phyloP scores from a whole-genome alignment of 441 rosid genomes.

The Populus trichocarpa region DNA sequence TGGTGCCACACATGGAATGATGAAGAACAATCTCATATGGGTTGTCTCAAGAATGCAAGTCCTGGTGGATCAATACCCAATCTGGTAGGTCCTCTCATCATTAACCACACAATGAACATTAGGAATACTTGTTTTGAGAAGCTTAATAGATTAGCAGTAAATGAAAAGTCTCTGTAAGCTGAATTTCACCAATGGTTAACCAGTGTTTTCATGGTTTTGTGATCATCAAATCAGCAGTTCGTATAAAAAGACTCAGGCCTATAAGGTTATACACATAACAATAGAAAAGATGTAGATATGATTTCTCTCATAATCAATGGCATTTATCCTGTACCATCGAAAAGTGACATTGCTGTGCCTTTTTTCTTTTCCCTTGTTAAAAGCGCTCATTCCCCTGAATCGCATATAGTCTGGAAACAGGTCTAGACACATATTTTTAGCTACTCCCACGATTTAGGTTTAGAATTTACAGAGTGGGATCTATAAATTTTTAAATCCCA shows the following conservation, averaged over 20 bases:
- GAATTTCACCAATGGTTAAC: not conserved
- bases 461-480: not conserved
- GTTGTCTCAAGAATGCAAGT: constrained; percentile 72
- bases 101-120: not conserved
- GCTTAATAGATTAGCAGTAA: too few relatives aligned
- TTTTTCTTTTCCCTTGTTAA: not conserved
- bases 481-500: too few relatives aligned
- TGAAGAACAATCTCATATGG: constrained; percentile 73
- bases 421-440: not conserved
- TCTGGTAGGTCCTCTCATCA: constrained; percentile 38
- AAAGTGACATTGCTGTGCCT: not conserved
- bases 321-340: not conserved
- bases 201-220: not conserved
- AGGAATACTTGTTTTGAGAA: not conserved
- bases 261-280: not conserved
- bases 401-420: not conserved
- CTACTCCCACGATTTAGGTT: not conserved
- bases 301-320: not conserved
- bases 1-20: constrained; percentile 75
- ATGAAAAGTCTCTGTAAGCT: not conserved
- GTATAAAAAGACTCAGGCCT: not conserved
- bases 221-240: not conserved
- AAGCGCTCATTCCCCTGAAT: not conserved
- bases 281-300: not conserved
- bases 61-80: constrained; percentile 57